Evolutionary conservation across 345 rosid genomes (phyloP).

Genomic region (Lagerstroemia speciosa): DNA sequence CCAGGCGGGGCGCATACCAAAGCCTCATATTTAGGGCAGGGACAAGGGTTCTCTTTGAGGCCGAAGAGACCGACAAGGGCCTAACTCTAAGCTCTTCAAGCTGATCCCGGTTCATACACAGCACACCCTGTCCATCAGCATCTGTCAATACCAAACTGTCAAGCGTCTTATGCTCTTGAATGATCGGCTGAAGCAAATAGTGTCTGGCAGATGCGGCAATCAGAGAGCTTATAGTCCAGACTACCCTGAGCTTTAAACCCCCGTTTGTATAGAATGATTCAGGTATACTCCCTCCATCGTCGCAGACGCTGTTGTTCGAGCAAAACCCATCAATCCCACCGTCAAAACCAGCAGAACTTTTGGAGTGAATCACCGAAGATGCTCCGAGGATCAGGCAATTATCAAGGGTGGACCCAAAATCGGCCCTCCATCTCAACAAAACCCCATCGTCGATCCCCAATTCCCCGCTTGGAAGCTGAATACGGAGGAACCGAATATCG

Average conservation of each 20-base stretch:
- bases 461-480: conserved; percentile 83
- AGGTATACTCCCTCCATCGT: conserved; percentile 82
- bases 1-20: conserved; percentile 86
- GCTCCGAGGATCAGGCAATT: conserved; percentile 89
- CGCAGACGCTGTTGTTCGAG: conserved; percentile 17
- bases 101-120: conserved; percentile 84
- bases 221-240: no score
- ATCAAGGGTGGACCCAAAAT: conserved; percentile 87
- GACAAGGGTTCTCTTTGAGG: conserved; percentile 88
- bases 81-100: conserved; percentile 83
- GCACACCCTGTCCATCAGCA: conserved; percentile 81
- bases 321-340: conserved; percentile 20
- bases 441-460: conserved; percentile 77
- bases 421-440: conserved; percentile 84
- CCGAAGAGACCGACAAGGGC: conserved; percentile 84
- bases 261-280: conserved; percentile 93
- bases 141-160: conserved; percentile 78
- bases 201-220: conserved; percentile 97
- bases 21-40: conserved; percentile 90
- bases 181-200: conserved; percentile 83
- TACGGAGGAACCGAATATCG: conserved; percentile 79
- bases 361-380: conserved; percentile 38
- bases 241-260: conserved; percentile 79
- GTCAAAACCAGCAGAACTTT: conserved; percentile 15
- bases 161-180: conserved; percentile 72